Conservation (phyloP, 2,329 filamentous ascomycete genomes). For the Botryotinia globosa region DNA sequence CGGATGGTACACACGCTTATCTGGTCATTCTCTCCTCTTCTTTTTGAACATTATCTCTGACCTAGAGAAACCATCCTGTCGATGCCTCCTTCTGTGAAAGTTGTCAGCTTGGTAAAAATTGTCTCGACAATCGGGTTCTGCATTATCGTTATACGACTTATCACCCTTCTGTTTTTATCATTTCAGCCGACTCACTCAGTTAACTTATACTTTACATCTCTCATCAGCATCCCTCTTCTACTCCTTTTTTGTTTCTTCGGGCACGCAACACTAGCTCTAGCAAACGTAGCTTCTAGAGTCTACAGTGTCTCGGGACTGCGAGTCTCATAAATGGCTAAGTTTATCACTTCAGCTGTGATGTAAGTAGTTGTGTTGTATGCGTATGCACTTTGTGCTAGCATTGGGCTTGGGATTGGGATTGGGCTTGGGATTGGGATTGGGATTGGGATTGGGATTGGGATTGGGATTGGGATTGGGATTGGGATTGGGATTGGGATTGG, state of each 20-base stretch:
- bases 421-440: no score
- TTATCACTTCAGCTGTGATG: not conserved
- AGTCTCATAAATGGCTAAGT: fast-evolving
- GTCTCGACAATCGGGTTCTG: not conserved
- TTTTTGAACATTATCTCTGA: not conserved
- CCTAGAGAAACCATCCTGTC: not conserved
- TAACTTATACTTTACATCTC: not conserved
- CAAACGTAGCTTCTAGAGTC: not conserved
- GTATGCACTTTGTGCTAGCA: not conserved
- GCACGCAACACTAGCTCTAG: not conserved
- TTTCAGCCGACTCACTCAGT: not conserved
- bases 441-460: not conserved
- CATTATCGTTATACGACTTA: not conserved
- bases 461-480: not conserved
- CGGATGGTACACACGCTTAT: fast-evolving
- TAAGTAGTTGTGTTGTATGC: not conserved
- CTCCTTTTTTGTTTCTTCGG: no score
- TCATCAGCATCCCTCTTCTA: no score
- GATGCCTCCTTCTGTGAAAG: fast-evolving
- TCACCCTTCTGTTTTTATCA: not conserved
- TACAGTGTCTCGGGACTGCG: not conserved
- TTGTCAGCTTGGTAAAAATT: not conserved
- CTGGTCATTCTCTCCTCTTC: not conserved
- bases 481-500: not conserved
- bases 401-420: not conserved